Conservation (phyloP, 176 grass and related monocot species). For the Aegilops umbellulata region DNA sequence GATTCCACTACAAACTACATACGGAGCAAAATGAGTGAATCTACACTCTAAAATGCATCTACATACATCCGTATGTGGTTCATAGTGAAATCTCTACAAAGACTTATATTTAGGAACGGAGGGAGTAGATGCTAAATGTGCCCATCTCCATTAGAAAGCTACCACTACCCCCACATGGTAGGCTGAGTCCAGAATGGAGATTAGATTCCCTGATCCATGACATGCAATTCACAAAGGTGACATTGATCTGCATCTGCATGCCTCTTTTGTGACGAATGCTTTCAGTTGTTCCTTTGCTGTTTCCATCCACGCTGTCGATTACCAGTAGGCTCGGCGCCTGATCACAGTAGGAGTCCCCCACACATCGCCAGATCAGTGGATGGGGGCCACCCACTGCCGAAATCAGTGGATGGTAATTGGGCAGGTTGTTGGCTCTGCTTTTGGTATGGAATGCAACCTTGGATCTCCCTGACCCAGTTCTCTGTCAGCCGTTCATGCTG, state of each 20-base stretch:
- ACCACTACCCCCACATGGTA: constrained; percentile 29
- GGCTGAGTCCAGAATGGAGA: constrained; percentile 23
- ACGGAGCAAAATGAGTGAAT: too few relatives aligned
- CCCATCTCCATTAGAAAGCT: constrained; percentile 19
- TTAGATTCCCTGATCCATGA: constrained; percentile 42
- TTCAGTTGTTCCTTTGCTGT: constrained; percentile 32
- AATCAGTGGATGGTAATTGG: constrained; percentile 26
- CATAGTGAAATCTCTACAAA: too few relatives aligned
- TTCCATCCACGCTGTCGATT: constrained; percentile 3
- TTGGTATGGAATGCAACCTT: constrained; percentile 10
- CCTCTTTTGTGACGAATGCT: not conserved
- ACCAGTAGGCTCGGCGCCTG: not conserved
- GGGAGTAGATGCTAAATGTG: not conserved
- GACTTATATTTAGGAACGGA: too few relatives aligned
- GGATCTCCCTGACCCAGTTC: not conserved
- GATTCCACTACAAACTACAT: too few relatives aligned
- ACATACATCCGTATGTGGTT: too few relatives aligned
- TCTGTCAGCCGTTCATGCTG: constrained; percentile 12
- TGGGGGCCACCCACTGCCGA: constrained; percentile 31
- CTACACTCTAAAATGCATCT: too few relatives aligned
- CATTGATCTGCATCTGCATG: constrained; percentile 34
- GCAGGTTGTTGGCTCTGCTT: constrained; percentile 20
- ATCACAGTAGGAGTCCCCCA: constrained; percentile 26
- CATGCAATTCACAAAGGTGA: constrained; percentile 39
- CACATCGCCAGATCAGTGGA: constrained; percentile 25